A percentile compares a stretch with the other conserved stretches of the same genome.
phyloP scores from a whole-genome alignment of 345 rosid species.

The Euphorbia tirucalli region DNA sequence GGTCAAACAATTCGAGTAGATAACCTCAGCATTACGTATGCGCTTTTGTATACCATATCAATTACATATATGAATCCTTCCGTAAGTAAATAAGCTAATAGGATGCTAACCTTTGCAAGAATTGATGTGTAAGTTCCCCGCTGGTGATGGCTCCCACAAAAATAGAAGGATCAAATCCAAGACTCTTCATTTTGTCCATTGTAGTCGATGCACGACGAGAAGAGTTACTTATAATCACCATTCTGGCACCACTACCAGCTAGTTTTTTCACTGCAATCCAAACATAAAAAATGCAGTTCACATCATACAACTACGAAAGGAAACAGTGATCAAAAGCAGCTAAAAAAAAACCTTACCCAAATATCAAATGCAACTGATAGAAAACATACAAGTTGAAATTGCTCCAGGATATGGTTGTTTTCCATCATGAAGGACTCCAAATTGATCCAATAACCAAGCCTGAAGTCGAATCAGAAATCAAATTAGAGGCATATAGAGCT shows the following conservation, averaged over 20 bases:
- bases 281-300: conserved; percentile 6
- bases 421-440: conserved; percentile 96
- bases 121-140: conserved; percentile 86
- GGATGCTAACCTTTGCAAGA: conserved; percentile 55
- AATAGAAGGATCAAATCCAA: conserved; percentile 91
- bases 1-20: background rate
- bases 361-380: conserved; percentile 24
- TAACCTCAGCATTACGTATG: background rate
- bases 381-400: conserved; percentile 67
- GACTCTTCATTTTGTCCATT: conserved; percentile 64
- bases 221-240: conserved; percentile 86
- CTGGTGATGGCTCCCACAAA: conserved; percentile 89
- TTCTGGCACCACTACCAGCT: conserved; percentile 67
- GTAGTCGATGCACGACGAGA: conserved; percentile 88
- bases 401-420: conserved; percentile 91
- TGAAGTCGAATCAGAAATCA: conserved; percentile 23
- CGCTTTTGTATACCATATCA: background rate
- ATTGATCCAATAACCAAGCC: conserved; percentile 98
- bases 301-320: conserved; percentile 3
- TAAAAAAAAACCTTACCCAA: conserved; percentile 7
- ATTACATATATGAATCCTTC: background rate
- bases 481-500: background rate
- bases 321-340: background rate
- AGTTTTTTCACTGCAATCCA: conserved; percentile 66
- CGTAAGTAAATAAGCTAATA: background rate